These are phyloP conservation scores for Periconia macrospinosa DNA, from an alignment of 2,329 filamentous ascomycete genomes.

Conservation along the genomic window DNA sequence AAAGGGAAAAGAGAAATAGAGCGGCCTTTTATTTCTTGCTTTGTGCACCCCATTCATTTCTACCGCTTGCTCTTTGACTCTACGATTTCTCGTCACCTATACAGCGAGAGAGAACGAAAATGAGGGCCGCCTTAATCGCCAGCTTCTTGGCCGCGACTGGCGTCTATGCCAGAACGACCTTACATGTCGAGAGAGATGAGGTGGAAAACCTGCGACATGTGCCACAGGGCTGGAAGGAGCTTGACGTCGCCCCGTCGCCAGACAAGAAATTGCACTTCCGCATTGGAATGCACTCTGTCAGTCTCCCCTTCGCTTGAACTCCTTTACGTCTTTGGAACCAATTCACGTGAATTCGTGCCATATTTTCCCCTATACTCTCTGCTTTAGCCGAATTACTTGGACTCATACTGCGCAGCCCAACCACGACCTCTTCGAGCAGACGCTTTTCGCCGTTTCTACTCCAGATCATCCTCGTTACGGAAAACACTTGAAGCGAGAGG, in stretches of 20 bases:
- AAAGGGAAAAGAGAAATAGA: no score
- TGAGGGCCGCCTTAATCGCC: slow-evolving; percentile 35
- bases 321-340: not conserved
- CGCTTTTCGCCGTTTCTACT: slow-evolving; percentile 63
- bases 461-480: slow-evolving; percentile 63
- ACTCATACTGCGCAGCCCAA: slow-evolving; percentile 48
- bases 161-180: slow-evolving; percentile 29
- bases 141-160: slow-evolving; percentile 37
- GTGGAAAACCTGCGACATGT: slow-evolving; percentile 37
- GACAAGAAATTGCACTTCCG: slow-evolving; percentile 40
- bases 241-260: slow-evolving; percentile 31
- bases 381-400: no score
- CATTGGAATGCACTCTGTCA: slow-evolving; percentile 43
- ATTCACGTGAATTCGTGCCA: no score
- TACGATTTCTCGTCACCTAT: not conserved
- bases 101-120: slow-evolving; percentile 10
- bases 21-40: no score
- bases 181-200: slow-evolving; percentile 28
- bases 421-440: slow-evolving; percentile 57
- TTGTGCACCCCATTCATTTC: no score
- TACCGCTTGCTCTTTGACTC: not conserved
- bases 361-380: no score
- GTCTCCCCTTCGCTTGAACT: slow-evolving; percentile 11
- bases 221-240: slow-evolving; percentile 40
- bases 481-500: slow-evolving; percentile 62